Evolutionary conservation across 805 yeast genomes (phyloP).

Genomic region (Schwanniomyces vanrijiae): DNA sequence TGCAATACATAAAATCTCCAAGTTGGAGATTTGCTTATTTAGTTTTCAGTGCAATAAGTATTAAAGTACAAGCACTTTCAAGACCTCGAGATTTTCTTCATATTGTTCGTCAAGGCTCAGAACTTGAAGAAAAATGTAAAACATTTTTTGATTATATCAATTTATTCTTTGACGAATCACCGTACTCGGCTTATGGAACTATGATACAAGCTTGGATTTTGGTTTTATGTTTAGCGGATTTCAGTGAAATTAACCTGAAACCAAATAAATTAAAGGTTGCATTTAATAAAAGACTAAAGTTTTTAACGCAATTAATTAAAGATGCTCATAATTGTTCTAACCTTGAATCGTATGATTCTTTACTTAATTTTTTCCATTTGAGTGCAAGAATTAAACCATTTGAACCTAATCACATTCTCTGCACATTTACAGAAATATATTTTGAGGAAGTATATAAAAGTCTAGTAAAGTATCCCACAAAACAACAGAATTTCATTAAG

Average conservation of each 20-base stretch:
- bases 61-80: slow-evolving; percentile 36
- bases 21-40: slow-evolving; percentile 39
- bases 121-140: slow-evolving; percentile 24
- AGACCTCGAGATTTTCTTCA: slow-evolving; percentile 34
- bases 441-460: slow-evolving; percentile 31
- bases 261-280: slow-evolving; percentile 31
- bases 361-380: slow-evolving; percentile 34
- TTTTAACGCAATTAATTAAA: slow-evolving; percentile 24
- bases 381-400: slow-evolving; percentile 25
- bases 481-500: slow-evolving; percentile 7
- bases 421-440: slow-evolving; percentile 26
- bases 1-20: slow-evolving; percentile 28
- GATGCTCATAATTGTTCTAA: slow-evolving; percentile 26
- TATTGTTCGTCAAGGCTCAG: slow-evolving; percentile 20
- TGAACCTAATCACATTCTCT: slow-evolving; percentile 19
- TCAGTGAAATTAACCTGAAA: slow-evolving; percentile 27
- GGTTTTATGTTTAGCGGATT: slow-evolving; percentile 34
- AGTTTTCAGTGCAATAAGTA: slow-evolving; percentile 27
- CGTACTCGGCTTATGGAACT: slow-evolving; percentile 14
- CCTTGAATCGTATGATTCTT: slow-evolving; percentile 34
- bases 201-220: slow-evolving; percentile 33
- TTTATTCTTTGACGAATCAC: slow-evolving; percentile 28
- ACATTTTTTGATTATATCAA: slow-evolving; percentile 32
- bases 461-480: slow-evolving; percentile 15
- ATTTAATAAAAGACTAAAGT: slow-evolving; percentile 38